Conservation (phyloP, 257 asterid species). For the Misopates orontium region DNA sequence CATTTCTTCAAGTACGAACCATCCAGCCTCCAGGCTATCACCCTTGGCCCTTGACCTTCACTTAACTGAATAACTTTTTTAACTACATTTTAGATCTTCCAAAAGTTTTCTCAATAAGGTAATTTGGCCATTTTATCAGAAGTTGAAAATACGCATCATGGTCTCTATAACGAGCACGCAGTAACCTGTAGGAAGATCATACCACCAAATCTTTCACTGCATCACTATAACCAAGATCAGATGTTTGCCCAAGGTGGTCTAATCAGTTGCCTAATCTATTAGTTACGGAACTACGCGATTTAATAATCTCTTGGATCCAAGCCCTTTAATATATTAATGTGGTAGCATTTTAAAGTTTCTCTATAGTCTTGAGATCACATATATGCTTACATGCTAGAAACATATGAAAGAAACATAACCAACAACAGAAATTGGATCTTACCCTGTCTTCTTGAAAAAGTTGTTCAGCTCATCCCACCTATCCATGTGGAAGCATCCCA, state of each 20-base stretch:
- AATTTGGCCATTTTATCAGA: too few species aligned
- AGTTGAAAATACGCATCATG: too few species aligned
- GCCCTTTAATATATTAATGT: not conserved
- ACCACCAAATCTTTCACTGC: too few species aligned
- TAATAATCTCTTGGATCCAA: not conserved
- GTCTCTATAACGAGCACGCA: too few species aligned
- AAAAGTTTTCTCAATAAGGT: too few species aligned
- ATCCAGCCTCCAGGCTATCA: too few species aligned
- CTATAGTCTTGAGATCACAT: not conserved
- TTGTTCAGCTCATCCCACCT: slow-evolving; percentile 92
- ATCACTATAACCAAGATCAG: too few species aligned
- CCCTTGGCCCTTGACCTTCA: too few species aligned
- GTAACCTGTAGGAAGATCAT: too few species aligned
- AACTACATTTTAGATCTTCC: too few species aligned
- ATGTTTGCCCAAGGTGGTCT: not conserved
- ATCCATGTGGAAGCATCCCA: slow-evolving; percentile 77
- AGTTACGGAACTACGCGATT: not conserved
- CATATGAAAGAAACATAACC: slow-evolving; percentile 1
- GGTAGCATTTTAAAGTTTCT: not conserved
- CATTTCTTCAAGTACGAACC: too few species aligned
- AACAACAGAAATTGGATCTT: slow-evolving; percentile 26
- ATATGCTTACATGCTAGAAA: not conserved
- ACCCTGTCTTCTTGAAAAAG: slow-evolving; percentile 83
- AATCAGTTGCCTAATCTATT: not conserved
- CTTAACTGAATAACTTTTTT: too few species aligned